Percentiles rank a stretch among this genome's conserved stretches.
phyloP scores from a whole-genome alignment of 305 asterid species.

The Galium porrigens region DNA sequence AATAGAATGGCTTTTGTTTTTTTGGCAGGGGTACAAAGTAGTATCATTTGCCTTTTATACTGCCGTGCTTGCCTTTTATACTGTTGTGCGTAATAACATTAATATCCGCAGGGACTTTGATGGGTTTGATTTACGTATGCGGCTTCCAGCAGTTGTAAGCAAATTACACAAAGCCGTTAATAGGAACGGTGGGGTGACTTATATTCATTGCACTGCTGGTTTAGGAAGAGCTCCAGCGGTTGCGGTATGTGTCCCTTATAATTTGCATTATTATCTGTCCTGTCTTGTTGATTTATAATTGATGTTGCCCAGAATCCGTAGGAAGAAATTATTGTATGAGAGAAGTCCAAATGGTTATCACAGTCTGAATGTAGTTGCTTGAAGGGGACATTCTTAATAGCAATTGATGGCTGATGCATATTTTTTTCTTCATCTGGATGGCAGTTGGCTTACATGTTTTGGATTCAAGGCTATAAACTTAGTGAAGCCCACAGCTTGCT shows the following conservation, averaged over 20 bases:
- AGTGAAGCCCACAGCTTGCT: slow-evolving; percentile 51
- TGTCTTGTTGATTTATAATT: not conserved
- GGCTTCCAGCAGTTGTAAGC: slow-evolving; percentile 81
- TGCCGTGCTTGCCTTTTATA: not conserved
- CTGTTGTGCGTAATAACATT: not conserved
- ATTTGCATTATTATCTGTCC: not conserved
- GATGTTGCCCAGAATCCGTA: not conserved
- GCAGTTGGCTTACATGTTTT: slow-evolving; percentile 92
- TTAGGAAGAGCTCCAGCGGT: slow-evolving; percentile 95
- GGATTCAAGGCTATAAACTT: slow-evolving; percentile 73
- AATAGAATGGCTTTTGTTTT: not conserved
- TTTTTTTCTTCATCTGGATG: slow-evolving; percentile 16
- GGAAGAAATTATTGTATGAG: not conserved
- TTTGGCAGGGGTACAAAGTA: not conserved
- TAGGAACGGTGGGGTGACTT: slow-evolving; percentile 70
- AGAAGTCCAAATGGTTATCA: not conserved
- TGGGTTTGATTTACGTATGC: slow-evolving; percentile 65
- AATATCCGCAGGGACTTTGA: slow-evolving; percentile 73
- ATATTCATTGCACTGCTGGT: slow-evolving; percentile 96
- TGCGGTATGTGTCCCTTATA: slow-evolving; percentile 31
- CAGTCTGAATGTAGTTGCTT: not conserved
- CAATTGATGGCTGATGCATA: not conserved
- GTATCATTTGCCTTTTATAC: not conserved
- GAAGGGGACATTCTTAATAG: not conserved
- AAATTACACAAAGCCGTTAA: slow-evolving; percentile 55